phyloP scores from a whole-genome alignment of 495 filamentous ascomycete species.

The Aspergillus funiculosus region DNA sequence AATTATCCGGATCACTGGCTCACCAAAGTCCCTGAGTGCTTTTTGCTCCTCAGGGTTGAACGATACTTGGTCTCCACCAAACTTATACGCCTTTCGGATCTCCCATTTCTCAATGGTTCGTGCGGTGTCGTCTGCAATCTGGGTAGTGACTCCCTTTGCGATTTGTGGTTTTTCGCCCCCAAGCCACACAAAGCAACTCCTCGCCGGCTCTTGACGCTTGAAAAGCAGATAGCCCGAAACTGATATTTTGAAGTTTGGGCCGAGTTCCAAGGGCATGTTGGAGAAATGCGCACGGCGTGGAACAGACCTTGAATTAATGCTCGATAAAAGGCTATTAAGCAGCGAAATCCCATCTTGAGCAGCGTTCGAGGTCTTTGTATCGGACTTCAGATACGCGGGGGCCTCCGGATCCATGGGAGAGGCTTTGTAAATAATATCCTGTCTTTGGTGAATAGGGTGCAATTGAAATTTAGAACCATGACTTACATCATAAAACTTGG shows the following conservation, averaged over 20 bases:
- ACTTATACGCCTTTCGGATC: conserved; percentile 90
- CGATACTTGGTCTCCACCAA: conserved; percentile 81
- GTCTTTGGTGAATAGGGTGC: conserved; percentile 7
- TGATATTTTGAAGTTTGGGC: conserved; percentile 75
- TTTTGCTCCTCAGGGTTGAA: conserved; percentile 81
- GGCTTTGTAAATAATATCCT: conserved; percentile 76
- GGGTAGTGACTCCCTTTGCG: conserved; percentile 62
- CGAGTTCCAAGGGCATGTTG: conserved; percentile 78
- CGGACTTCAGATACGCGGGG: conserved; percentile 46
- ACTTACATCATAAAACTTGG: conserved; percentile 86
- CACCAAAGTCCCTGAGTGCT: conserved; percentile 68
- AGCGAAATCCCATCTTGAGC: conserved; percentile 71
- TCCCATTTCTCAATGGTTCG: conserved; percentile 72
- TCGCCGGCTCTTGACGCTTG: conserved; percentile 70
- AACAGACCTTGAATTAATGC: conserved; percentile 84
- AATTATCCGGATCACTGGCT: conserved; percentile 79
- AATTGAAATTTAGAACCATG: neutral
- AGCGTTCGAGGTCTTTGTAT: conserved; percentile 44
- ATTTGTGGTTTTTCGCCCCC: conserved; percentile 78
- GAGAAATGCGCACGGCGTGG: conserved; percentile 84
- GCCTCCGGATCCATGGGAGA: conserved; percentile 62
- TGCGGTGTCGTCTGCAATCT: conserved; percentile 68
- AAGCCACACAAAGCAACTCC: conserved; percentile 80
- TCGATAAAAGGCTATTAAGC: conserved; percentile 75
- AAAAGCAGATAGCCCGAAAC: conserved; percentile 89